Base-by-base conservation (phyloP, 768 basidiomycete genomes). In the Dioszegia hungarica region DNA sequence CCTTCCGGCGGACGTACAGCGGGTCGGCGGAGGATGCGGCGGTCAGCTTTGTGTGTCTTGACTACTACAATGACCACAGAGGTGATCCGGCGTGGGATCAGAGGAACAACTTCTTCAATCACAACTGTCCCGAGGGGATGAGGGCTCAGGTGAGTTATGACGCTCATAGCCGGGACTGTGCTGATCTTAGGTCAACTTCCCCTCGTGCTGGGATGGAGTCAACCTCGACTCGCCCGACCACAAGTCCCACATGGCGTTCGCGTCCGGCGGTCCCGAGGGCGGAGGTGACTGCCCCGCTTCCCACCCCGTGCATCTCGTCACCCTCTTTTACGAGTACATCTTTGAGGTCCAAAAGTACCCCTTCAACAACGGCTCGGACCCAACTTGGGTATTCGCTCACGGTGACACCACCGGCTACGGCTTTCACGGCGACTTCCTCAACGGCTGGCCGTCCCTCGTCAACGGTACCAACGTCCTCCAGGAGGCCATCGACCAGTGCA, bases 281-380 rank as follows among this genome's bases (percentile, higher is more conserved):
- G 72, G 67, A 44, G 75, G 75, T 25, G 64, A 68, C 19, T 76
- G 75, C 49, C 75, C 75, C 1, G 54, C 57, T 2, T 59, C 70
- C 25, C 75, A 77, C 57, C 77, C 74, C 5, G 72, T 72, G 46
- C 70, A 72, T 60, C 60, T 75, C 24, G 68, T 73, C 33, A 69
- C 70, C 19, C 63, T 77, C 28, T 77, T 77, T 63, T 77, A 76
- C 74, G 77, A 77, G 56, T 75, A 75, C 60, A 68, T 76, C 62
- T 77, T 56, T 62, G 36, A 64, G 5, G 70, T 74, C 27, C 66
- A 71, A 31, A 67, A 75, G 37, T 75, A 73, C 70, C 73, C 76
- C 17, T 75, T 56, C 71, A 73, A 73, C 71, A 59, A 64, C 49
- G 63, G 38, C 27, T 51, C 63, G 31, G 58, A 61, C 39, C 70